Evolutionary conservation across 192 early-diverging fungal species (phyloP).

Genomic region (Coemansia sp.): DNA sequence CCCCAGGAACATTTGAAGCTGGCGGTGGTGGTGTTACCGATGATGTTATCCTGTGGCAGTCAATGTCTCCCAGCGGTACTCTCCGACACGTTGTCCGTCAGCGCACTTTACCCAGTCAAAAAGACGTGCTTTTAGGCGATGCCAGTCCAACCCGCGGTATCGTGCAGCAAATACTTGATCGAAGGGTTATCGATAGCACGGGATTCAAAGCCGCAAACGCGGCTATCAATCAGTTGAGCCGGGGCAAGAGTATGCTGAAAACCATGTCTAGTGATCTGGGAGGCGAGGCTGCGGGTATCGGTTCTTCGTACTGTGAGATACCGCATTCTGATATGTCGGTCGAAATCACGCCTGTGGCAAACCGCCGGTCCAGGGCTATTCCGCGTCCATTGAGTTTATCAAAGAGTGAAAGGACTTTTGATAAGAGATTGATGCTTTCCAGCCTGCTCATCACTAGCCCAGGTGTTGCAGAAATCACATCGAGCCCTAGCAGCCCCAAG

Average conservation of each 20-base stretch:
- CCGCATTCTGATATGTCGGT: not conserved
- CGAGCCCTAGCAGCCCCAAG: not conserved
- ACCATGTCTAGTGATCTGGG: conserved; percentile 24
- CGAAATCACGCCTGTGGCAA: conserved; percentile 32
- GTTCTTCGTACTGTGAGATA: conserved; percentile 2
- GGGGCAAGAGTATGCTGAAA: not conserved
- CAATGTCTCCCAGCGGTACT: conserved; percentile 52
- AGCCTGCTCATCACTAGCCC: conserved; percentile 24
- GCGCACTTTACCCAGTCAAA: conserved; percentile 16
- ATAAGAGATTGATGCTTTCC: conserved; percentile 47
- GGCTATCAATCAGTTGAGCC: conserved; percentile 1
- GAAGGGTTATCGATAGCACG: conserved; percentile 22
- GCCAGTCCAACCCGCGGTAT: conserved; percentile 31
- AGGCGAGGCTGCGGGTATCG: conserved; percentile 12
- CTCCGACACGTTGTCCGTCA: conserved; percentile 42
- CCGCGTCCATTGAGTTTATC: conserved; percentile 33
- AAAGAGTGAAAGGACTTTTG: conserved; percentile 36
- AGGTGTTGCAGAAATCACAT: not conserved
- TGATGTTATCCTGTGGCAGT: conserved; percentile 49
- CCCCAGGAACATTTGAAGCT: not conserved
- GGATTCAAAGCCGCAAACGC: conserved; percentile 10
- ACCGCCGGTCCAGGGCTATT: conserved; percentile 27
- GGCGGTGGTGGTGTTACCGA: not conserved
- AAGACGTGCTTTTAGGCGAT: conserved; percentile 13
- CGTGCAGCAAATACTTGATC: conserved; percentile 48